Evolutionary conservation across 2,329 filamentous ascomycete species (phyloP).

Genomic region (Fusarium miscanthi): DNA sequence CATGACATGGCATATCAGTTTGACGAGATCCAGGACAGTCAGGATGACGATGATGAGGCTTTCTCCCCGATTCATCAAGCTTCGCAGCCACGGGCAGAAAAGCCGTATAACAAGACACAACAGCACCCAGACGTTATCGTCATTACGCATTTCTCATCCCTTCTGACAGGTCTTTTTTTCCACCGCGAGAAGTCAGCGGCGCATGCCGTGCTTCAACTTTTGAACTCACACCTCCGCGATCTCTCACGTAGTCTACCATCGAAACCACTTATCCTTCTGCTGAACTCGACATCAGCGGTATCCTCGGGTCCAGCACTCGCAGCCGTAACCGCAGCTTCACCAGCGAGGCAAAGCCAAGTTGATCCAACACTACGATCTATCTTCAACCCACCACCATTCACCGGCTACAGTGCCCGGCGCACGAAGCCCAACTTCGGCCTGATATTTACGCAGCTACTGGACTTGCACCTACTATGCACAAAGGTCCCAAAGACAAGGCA

Average conservation of each 20-base stretch:
- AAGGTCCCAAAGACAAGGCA: conserved; percentile 53
- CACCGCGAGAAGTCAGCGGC: conserved; percentile 59
- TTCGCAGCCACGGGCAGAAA: not conserved
- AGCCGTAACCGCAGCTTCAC: conserved; percentile 2
- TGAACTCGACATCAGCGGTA: conserved; percentile 61
- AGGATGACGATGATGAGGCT: conserved; percentile 47
- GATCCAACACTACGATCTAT: conserved; percentile 63
- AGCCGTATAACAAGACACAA: not conserved
- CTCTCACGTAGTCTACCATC: conserved; percentile 56
- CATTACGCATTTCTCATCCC: conserved; percentile 64
- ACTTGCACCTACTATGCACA: conserved; percentile 65
- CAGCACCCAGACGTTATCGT: conserved; percentile 58
- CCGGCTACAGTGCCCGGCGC: conserved; percentile 36
- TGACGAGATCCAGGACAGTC: conserved; percentile 50
- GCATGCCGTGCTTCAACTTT: conserved; percentile 60
- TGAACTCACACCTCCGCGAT: conserved; percentile 59
- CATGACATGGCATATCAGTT: conserved; percentile 1
- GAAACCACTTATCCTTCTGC: conserved; percentile 63
- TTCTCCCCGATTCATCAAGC: conserved; percentile 16
- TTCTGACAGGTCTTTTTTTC: conserved; percentile 65
- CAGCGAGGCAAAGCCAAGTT: conserved; percentile 28
- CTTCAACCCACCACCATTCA: conserved; percentile 53
- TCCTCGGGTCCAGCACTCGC: not conserved
- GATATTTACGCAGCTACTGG: conserved; percentile 65
- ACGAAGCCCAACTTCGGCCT: conserved; percentile 65